Evolutionary conservation across 1,139 yeast species (phyloP).

Genomic region (Diutina sp.): DNA sequence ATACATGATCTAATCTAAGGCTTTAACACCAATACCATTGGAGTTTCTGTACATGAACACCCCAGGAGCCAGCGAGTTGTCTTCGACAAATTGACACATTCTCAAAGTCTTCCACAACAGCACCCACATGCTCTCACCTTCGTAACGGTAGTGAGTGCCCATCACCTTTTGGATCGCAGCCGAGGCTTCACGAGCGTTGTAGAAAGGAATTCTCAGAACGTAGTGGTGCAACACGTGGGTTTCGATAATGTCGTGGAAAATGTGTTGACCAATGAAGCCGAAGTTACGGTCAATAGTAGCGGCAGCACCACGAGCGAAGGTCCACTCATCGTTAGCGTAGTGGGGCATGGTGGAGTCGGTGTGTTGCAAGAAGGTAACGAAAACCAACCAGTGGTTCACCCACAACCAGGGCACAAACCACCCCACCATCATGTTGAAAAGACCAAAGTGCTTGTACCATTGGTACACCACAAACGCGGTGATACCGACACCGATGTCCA

Average conservation of each 20-base stretch:
- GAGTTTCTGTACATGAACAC: conserved; percentile 68
- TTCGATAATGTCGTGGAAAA: conserved; percentile 83
- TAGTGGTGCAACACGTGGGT: conserved; percentile 84
- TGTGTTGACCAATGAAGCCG: conserved; percentile 68
- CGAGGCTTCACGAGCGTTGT: conserved; percentile 72
- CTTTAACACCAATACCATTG: conserved; percentile 28
- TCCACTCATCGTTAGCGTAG: conserved; percentile 66
- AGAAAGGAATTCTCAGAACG: conserved; percentile 76
- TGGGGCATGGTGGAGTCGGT: conserved; percentile 75
- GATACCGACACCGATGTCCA: conserved; percentile 57
- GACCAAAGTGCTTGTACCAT: conserved; percentile 54
- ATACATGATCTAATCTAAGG: not conserved
- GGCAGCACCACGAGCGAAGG: conserved; percentile 81
- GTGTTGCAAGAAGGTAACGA: conserved; percentile 77
- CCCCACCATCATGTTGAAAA: conserved; percentile 49
- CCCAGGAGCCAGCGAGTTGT: conserved; percentile 39
- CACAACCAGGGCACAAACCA: conserved; percentile 71
- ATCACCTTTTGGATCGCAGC: conserved; percentile 68
- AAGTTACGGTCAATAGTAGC: conserved; percentile 78
- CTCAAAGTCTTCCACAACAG: conserved; percentile 63
- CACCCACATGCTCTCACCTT: conserved; percentile 61
- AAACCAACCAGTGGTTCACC: conserved; percentile 85
- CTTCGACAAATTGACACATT: conserved; percentile 75
- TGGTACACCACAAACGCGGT: conserved; percentile 44
- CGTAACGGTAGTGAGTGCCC: conserved; percentile 65